phyloP scores from a whole-genome alignment of 768 basidiomycete genomes.

The Tricholoma furcatifolium region DNA sequence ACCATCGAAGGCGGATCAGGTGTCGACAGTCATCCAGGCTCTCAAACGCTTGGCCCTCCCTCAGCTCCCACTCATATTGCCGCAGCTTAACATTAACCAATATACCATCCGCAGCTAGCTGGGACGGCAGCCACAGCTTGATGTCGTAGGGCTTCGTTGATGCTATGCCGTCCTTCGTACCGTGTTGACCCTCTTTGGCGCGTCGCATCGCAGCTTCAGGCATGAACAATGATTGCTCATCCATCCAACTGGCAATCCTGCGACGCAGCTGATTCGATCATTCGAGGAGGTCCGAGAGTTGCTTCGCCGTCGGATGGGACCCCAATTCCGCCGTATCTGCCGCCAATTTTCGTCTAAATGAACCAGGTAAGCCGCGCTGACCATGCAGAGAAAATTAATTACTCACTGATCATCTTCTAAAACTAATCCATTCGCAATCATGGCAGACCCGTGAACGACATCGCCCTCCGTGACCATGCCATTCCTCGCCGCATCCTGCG shows the following conservation, averaged over 20 bases:
- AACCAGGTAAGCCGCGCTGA: background rate
- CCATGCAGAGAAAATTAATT: too few species aligned
- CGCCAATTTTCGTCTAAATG: background rate
- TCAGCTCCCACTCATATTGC: background rate
- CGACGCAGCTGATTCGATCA: background rate
- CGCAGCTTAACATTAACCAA: background rate
- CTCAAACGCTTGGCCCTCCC: background rate
- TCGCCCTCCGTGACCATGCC: too few species aligned
- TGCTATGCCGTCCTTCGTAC: background rate
- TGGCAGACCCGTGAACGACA: too few species aligned
- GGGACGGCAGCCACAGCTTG: background rate
- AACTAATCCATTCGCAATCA: too few species aligned
- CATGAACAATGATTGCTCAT: background rate
- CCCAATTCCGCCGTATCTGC: background rate
- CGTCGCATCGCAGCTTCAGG: background rate
- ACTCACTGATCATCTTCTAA: too few species aligned
- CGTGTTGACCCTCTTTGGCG: background rate
- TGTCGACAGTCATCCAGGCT: background rate
- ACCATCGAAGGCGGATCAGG: background rate
- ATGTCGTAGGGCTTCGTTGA: background rate
- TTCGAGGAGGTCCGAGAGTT: background rate
- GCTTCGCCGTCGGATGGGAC: slow-evolving; percentile 1
- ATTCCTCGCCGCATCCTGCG: too few species aligned
- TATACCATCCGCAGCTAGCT: background rate
- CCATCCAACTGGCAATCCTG: background rate